Evolutionary conservation across 148 eudicot genomes (phyloP), one percentile per base, ranked within the genome.

Genomic region (Heliamphora exappendiculata): DNA sequence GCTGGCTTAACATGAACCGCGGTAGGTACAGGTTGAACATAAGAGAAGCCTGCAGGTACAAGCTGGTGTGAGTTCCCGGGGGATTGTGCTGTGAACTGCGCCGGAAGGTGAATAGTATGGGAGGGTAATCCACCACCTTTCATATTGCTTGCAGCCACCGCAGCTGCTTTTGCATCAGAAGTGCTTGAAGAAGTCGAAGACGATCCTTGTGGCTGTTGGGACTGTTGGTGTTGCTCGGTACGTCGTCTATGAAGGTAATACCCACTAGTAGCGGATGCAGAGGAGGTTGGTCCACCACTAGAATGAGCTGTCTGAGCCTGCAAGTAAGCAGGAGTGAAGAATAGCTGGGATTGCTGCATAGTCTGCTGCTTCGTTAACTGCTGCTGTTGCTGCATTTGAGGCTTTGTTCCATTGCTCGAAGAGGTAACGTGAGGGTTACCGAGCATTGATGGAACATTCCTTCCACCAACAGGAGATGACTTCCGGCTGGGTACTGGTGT

Each of bases 1-100:
- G 94, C 79, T 4, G 90, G 87, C 76, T 91, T 93, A 84, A 78
- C 88, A 73, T 83, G 95, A 74, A 87, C 91, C 1, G 82, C 84
- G 11, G 89, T 63, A 10, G 94, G 86, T 53, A 87, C 86, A 22
- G 88, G 69, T 41, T 86, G 90, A 13, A 75, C 87, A 74, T 89
- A 89, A 1, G 92, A 57, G 76, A 87, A 91, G 4, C 91, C 90
- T 8, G 85, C 85, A 11, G 93, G 88, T 74, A 84, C 59, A 4
- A 82, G 68, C 64, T 84, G 88, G 73, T 81, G 90, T 1, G 79
- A 26, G 41, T 58, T 85, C 20, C 91, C 94, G 1, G 86, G 68
- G 20, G 96, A 76, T 59, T 87, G 93, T 44, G 85, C 74, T 63
- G 83, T 84, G 79, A 83, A 88, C 77, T 84, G 96, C 72, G 90